A percentile compares a stretch with the other conserved stretches of the same genome.
phyloP scores from a whole-genome alignment of 139 green algal genomes.

The Nannochloris sp. region DNA sequence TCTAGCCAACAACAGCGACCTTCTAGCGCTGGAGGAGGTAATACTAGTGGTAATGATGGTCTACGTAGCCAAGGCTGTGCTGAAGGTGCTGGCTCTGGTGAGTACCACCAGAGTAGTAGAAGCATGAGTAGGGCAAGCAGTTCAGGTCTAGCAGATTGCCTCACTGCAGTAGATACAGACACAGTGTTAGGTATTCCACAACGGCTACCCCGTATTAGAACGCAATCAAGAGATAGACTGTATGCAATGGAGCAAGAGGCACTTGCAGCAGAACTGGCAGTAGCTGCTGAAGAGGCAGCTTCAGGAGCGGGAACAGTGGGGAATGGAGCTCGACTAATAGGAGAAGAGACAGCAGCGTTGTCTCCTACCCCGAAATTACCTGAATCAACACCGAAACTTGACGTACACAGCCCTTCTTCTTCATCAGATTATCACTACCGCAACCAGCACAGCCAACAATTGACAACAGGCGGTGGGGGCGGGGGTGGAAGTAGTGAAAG shows the following conservation, averaged over 20 bases:
- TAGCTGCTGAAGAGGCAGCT: no score
- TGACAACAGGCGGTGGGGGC: no score
- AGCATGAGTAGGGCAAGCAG: background rate
- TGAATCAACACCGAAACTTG: no score
- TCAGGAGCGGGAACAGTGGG: slow-evolving; percentile 5
- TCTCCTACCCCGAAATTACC: no score
- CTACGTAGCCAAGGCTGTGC: background rate
- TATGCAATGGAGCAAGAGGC: no score
- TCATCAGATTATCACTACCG: no score
- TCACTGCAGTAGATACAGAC: no score
- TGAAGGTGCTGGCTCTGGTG: background rate
- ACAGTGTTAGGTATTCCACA: background rate
- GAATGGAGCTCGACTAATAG: slow-evolving; percentile 5
- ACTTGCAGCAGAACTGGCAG: background rate
- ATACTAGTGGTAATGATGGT: background rate
- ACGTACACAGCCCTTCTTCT: no score
- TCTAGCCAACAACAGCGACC: no score
- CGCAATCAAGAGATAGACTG: background rate
- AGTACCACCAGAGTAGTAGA: background rate
- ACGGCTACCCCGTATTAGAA: slow-evolving; percentile 10
- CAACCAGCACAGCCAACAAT: no score
- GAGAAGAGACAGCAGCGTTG: background rate
- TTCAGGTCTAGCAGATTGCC: background rate
- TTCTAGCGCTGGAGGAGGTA: no score
- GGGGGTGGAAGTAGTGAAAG: background rate